A percentile compares a stretch with the other conserved stretches of the same genome.
Conservation (phyloP, 2,329 filamentous ascomycete species). For the Sporothrix globosa region DNA sequence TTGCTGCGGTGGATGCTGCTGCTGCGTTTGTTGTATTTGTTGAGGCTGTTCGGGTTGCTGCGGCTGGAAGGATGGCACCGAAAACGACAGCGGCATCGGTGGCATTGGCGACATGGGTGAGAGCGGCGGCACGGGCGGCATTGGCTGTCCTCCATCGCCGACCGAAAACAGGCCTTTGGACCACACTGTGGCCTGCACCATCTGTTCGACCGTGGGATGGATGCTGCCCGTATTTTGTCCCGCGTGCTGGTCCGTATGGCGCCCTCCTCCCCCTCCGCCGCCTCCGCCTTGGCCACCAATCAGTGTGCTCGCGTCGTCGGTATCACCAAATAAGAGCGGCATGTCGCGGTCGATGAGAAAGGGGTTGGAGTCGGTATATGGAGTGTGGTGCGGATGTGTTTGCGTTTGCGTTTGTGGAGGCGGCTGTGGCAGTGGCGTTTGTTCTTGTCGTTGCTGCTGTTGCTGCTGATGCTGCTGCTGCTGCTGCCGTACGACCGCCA, state of each 20-base stretch:
- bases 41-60: no score
- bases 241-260: not conserved
- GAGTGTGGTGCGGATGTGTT: not conserved
- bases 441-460: not conserved
- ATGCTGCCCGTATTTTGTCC: no score
- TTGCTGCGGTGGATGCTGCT: not conserved
- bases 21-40: not conserved
- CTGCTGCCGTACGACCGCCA: not conserved
- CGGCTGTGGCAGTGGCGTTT: not conserved
- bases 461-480: not conserved
- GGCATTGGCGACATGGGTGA: not conserved
- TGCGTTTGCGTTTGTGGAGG: not conserved
- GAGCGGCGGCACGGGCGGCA: not conserved
- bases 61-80: not conserved
- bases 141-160: not conserved
- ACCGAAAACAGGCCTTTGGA: conserved; percentile 48
- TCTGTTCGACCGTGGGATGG: conserved; percentile 47
- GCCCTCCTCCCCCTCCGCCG: not conserved
- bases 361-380: not conserved
- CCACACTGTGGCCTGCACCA: conserved; percentile 50
- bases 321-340: not conserved
- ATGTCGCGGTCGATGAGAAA: conserved; percentile 9
- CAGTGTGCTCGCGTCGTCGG: not conserved
- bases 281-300: not conserved
- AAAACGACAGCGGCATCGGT: not conserved